Evolutionary conservation across 805 yeast genomes (phyloP).

Genomic region (Dipodascopsis tothii): DNA sequence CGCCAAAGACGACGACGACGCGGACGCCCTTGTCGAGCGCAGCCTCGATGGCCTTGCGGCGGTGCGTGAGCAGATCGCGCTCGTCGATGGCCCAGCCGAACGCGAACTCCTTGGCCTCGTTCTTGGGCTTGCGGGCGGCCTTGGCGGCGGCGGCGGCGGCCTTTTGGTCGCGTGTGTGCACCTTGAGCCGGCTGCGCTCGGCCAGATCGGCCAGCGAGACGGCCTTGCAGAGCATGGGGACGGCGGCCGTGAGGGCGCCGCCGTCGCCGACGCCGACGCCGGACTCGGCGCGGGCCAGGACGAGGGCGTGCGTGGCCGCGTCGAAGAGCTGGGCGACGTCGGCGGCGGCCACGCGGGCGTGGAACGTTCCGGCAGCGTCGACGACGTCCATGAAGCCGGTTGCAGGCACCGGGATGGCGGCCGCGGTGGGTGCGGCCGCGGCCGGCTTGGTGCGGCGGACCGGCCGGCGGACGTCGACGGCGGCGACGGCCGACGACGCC

Average conservation of each 20-base stretch:
- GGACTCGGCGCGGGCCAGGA: not conserved
- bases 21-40: slow-evolving; percentile 1
- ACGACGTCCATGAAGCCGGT: not conserved
- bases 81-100: slow-evolving; percentile 6
- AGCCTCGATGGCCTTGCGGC: not conserved
- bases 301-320: not conserved
- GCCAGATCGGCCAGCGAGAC: not conserved
- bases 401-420: not conserved
- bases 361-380: not conserved
- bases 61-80: slow-evolving; percentile 3
- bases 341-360: not conserved
- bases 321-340: not conserved
- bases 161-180: not conserved
- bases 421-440: not conserved
- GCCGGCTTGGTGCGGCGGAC: not conserved
- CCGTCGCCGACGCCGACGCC: not conserved
- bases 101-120: slow-evolving; percentile 2
- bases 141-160: not conserved
- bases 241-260: not conserved
- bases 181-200: not conserved
- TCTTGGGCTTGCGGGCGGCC: not conserved
- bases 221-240: slow-evolving; percentile 1
- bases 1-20: slow-evolving; percentile 1
- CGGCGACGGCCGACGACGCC: not conserved
- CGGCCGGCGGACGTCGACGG: not conserved